phyloP scores from a whole-genome alignment of 768 basidiomycete species.

The Termitomyces sp. region DNA sequence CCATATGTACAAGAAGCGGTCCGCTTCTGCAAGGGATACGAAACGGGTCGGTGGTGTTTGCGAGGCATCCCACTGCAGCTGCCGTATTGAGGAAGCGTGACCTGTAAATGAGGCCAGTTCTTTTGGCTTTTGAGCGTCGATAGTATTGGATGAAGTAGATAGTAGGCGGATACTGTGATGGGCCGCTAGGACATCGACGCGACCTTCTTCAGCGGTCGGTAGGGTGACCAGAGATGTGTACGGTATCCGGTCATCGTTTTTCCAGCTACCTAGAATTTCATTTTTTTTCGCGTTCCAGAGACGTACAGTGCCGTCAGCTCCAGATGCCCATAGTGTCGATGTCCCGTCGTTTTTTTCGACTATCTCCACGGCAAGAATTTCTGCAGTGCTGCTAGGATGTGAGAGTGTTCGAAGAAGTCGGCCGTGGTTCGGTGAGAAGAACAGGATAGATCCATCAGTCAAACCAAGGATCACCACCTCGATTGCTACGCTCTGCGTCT shows the following conservation, averaged over 20 bases:
- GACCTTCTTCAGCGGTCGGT: slow-evolving; percentile 36
- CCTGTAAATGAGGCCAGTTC: slow-evolving; percentile 58
- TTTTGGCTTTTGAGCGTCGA: slow-evolving; percentile 39
- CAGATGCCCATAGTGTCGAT: slow-evolving; percentile 52
- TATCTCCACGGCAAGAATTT: slow-evolving; percentile 48
- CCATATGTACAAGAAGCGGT: slow-evolving; percentile 66
- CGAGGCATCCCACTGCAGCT: slow-evolving; percentile 50
- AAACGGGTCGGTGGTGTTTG: slow-evolving; percentile 44
- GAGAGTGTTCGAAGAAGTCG: slow-evolving; percentile 54
- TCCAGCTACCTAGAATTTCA: slow-evolving; percentile 48
- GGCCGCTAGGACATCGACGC: slow-evolving; percentile 52
- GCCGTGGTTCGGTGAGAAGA: slow-evolving; percentile 64
- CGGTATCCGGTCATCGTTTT: slow-evolving; percentile 57
- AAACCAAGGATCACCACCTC: slow-evolving; percentile 58
- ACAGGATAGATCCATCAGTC: slow-evolving; percentile 53
- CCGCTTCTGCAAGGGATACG: slow-evolving; percentile 58
- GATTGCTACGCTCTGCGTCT: slow-evolving; percentile 26
- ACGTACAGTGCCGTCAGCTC: slow-evolving; percentile 54
- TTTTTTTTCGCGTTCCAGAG: slow-evolving; percentile 57
- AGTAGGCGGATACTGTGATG: slow-evolving; percentile 60
- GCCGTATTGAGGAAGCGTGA: slow-evolving; percentile 57
- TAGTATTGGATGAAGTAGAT: slow-evolving; percentile 28
- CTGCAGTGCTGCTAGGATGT: slow-evolving; percentile 51
- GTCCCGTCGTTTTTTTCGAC: slow-evolving; percentile 28
- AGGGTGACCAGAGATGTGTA: slow-evolving; percentile 52